Evolutionary conservation across 306 rosid species (phyloP), one percentile per base, ranked within the genome.

Genomic region (Carpinus viminea): DNA sequence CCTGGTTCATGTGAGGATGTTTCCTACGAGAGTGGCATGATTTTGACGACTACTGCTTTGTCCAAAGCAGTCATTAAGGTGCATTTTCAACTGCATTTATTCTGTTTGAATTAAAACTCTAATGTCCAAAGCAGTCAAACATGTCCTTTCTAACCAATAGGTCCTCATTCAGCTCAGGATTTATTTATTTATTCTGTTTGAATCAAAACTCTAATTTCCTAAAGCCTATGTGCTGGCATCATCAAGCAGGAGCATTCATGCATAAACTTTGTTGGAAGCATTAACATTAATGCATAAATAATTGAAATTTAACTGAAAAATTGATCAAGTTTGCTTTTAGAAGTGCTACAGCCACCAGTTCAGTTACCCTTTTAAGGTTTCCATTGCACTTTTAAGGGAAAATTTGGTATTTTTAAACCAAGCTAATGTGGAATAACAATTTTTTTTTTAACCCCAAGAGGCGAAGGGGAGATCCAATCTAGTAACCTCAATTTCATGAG

Each of bases 31-130:
- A 87, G 83, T 75, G 89, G 88, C 88, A 93, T 95, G 99, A 71
- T 80, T 82, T 82, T 95, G 92, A 85, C 97, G 53, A 91, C 96
- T 75, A 88, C 90, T 13, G 93, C 96, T 83, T 86, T 95, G 76
- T 91, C 99, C 83, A 92, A 91, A 85, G 88, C 97, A 76, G 83
- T 95, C 28, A 81, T 80, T 83, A 90, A 91, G 97, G 99, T 95
- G 74, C 66, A 38, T 79, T 72, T 82, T 74, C 72, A 60, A 76
- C 48, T 75, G 34, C 47, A 74, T 31, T 66, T n/a, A 65, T 24
- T 24, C 26, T 0, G 26, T 24, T 24, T 24, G 26, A 24, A 24
- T 24, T 24, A 24, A 24, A 24, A 24, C 26, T 24, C 26, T 24
- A 24, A 24, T 95, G 76, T 91, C 99, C 83, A 92, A 91, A 85